Conservation (phyloP, 805 yeast species). For the Wickerhamomyces silvicola region DNA sequence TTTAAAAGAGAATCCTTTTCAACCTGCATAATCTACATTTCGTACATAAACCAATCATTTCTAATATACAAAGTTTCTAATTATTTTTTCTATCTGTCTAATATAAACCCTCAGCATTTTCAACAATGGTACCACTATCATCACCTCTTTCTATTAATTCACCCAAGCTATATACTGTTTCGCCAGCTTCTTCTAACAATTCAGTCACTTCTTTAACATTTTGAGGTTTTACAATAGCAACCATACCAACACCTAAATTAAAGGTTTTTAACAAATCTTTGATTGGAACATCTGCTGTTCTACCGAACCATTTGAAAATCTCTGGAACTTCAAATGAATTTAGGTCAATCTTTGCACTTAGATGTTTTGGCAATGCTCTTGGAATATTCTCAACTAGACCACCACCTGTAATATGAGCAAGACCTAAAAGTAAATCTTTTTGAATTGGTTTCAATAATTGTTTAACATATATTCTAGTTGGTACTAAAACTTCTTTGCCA, state of each 20-base stretch:
- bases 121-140: constrained; percentile 47
- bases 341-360: constrained; percentile 79
- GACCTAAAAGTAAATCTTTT: constrained; percentile 66
- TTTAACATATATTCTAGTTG: constrained; percentile 93
- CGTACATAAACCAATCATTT: not conserved
- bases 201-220: constrained; percentile 53
- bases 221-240: constrained; percentile 66
- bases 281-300: constrained; percentile 83
- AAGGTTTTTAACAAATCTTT: constrained; percentile 83
- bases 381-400: constrained; percentile 96
- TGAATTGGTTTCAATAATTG: constrained; percentile 72
- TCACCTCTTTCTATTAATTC: constrained; percentile 41
- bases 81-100: not conserved
- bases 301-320: constrained; percentile 91
- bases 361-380: constrained; percentile 76
- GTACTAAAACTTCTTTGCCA: constrained; percentile 81
- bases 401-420: constrained; percentile 98
- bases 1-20: constrained; percentile 32
- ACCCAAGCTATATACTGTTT: constrained; percentile 70
- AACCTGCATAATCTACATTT: constrained; percentile 10
- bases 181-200: constrained; percentile 58
- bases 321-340: constrained; percentile 77
- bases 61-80: not conserved
- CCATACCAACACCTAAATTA: constrained; percentile 97
- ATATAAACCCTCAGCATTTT: constrained; percentile 28